Conservation (phyloP, 2,329 filamentous ascomycete genomes). For the Thelonectria discophora region DNA sequence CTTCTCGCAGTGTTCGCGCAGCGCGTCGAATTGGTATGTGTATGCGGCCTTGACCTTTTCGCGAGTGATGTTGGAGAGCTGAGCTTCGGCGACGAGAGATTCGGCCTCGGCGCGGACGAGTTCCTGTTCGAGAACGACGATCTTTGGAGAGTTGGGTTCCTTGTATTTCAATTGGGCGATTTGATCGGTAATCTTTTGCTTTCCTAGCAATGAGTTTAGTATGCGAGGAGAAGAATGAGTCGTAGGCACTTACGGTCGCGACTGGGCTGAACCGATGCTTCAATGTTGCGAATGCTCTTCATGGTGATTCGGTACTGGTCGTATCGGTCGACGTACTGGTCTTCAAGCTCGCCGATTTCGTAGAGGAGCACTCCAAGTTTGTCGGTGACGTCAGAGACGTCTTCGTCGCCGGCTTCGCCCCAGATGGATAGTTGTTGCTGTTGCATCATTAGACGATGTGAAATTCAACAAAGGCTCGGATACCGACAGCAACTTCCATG, state of each 20-base stretch:
- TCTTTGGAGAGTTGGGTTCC: slow-evolving; percentile 97
- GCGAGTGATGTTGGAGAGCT: slow-evolving; percentile 98
- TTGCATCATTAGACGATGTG: slow-evolving; percentile 22
- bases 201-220: slow-evolving; percentile 65
- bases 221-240: not conserved
- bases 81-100: slow-evolving; percentile 97
- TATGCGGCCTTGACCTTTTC: slow-evolving; percentile 99
- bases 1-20: slow-evolving; percentile 98
- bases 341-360: slow-evolving; percentile 97
- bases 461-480: not conserved
- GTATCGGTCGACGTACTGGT: slow-evolving; percentile 98
- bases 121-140: slow-evolving; percentile 97
- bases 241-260: slow-evolving; percentile 78
- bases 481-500: slow-evolving; percentile 95
- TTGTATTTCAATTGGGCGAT: slow-evolving; percentile 99
- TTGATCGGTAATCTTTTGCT: slow-evolving; percentile 99
- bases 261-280: slow-evolving; percentile 97
- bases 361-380: slow-evolving; percentile 98
- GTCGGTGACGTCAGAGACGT: slow-evolving; percentile 98
- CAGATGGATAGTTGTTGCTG: slow-evolving; percentile 99
- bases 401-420: slow-evolving; percentile 95
- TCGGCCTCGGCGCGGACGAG: slow-evolving; percentile 98
- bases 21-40: slow-evolving; percentile 96
- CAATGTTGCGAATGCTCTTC: slow-evolving; percentile 99
- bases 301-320: slow-evolving; percentile 99